A percentile compares a stretch with the other conserved stretches of the same genome.
Evolutionary conservation across 1,139 yeast species (phyloP).

Genomic region (Pichia sp.): DNA sequence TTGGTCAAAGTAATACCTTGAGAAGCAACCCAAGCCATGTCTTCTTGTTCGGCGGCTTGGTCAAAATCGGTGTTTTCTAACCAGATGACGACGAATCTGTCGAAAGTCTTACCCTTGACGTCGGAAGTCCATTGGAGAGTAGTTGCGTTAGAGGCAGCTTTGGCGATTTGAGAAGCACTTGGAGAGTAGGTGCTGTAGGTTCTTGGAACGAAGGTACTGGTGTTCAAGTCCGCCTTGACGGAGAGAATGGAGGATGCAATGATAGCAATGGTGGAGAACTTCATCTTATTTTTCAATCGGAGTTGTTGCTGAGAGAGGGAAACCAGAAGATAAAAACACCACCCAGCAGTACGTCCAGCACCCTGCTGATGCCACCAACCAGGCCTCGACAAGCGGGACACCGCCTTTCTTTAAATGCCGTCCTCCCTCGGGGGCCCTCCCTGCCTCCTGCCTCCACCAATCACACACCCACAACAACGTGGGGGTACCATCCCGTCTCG

Average conservation of each 20-base stretch:
- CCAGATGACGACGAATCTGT: conserved; percentile 45
- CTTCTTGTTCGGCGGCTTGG: conserved; percentile 44
- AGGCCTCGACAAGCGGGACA: too few species aligned
- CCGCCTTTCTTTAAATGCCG: not conserved
- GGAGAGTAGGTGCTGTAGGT: conserved; percentile 38
- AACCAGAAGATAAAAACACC: not conserved
- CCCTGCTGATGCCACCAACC: too few species aligned
- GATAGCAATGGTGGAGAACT: conserved; percentile 13
- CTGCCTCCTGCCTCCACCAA: too few species aligned
- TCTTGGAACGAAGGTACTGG: conserved; percentile 26
- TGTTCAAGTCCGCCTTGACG: conserved; percentile 19
- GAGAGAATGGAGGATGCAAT: conserved; percentile 16
- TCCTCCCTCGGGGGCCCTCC: too few species aligned
- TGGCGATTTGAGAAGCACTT: conserved; percentile 35
- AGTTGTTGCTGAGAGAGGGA: not conserved
- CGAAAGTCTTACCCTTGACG: conserved; percentile 42
- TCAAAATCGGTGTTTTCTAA: conserved; percentile 49
- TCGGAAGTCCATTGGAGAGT: conserved; percentile 34
- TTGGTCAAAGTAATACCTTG: conserved; percentile 45
- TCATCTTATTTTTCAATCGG: conserved; percentile 4
- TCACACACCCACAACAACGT: too few species aligned
- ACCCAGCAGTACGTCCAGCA: too few species aligned
- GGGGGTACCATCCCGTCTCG: not conserved
- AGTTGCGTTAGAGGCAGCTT: conserved; percentile 39
- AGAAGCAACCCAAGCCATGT: conserved; percentile 39